phyloP scores from a whole-genome alignment of 108 stramenopile genomes.

The Skeletonema costatum region DNA sequence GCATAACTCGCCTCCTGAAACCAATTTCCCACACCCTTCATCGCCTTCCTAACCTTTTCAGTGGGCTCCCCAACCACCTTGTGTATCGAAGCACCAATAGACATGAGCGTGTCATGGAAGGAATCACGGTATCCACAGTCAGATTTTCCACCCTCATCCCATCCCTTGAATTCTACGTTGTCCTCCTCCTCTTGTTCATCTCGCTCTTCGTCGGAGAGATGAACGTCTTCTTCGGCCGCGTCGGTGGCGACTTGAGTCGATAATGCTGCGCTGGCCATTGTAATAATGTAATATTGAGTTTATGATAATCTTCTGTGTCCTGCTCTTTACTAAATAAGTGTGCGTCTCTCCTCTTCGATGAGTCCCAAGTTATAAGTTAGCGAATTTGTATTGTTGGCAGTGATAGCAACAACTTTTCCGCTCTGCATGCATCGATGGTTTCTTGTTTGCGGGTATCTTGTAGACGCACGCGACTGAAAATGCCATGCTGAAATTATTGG shows the following conservation, averaged over 20 bases:
- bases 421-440: no score
- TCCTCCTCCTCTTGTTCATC: conserved; percentile 18
- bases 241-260: not conserved
- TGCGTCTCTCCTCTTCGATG: no score
- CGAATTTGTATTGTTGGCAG: no score
- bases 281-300: not conserved
- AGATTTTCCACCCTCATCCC: conserved; percentile 58
- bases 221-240: not conserved
- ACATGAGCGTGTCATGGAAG: conserved; percentile 63
- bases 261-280: not conserved
- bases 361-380: no score
- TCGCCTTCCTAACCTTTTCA: conserved; percentile 23
- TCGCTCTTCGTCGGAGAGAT: not conserved
- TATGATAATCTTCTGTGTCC: not conserved
- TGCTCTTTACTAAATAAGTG: not conserved
- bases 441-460: no score
- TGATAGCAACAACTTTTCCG: no score
- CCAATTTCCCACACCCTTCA: conserved; percentile 45
- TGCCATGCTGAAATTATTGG: no score
- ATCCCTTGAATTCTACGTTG: conserved; percentile 29
- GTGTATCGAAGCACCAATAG: conserved; percentile 55
- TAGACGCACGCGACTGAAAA: no score
- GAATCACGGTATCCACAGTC: conserved; percentile 61
- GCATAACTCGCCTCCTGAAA: conserved; percentile 60
- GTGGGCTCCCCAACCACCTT: conserved; percentile 58